phyloP scores from a whole-genome alignment of 768 basidiomycete species.

The Collybia sp. region DNA sequence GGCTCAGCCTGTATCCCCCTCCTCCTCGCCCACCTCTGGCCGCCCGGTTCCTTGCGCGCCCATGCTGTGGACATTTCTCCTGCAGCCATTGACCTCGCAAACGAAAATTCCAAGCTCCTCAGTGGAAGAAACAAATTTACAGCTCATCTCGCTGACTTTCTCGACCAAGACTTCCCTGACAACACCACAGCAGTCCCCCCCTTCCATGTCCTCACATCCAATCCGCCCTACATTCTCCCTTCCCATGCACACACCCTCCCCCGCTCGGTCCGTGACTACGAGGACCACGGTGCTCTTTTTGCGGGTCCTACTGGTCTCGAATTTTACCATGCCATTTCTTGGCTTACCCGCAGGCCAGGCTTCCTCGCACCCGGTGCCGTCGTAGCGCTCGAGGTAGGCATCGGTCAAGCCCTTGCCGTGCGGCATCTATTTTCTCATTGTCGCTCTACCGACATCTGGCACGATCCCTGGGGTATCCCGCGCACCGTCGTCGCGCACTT shows the following conservation, averaged over 20 bases:
- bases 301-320: constrained; percentile 62
- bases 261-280: constrained; percentile 67
- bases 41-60: constrained; percentile 47
- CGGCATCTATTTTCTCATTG: constrained; percentile 52
- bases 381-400: constrained; percentile 79
- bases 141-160: constrained; percentile 33
- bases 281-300: constrained; percentile 78
- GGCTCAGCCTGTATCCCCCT: constrained; percentile 92
- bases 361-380: constrained; percentile 49
- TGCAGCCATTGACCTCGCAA: constrained; percentile 49
- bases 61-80: constrained; percentile 66
- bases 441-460: constrained; percentile 60
- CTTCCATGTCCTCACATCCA: constrained; percentile 78
- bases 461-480: constrained; percentile 73
- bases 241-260: constrained; percentile 60
- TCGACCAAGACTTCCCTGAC: constrained; percentile 39
- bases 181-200: constrained; percentile 33
- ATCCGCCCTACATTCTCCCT: constrained; percentile 82
- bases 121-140: constrained; percentile 34
- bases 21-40: constrained; percentile 66
- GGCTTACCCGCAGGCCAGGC: constrained; percentile 45
- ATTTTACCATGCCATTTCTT: constrained; percentile 70
- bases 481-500: constrained; percentile 60
- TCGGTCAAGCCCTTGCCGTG: constrained; percentile 64
- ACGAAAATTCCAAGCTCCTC: constrained; percentile 38